Evolutionary conservation across 768 basidiomycete species (phyloP).

Genomic region (Strobilomyces dryophilus): DNA sequence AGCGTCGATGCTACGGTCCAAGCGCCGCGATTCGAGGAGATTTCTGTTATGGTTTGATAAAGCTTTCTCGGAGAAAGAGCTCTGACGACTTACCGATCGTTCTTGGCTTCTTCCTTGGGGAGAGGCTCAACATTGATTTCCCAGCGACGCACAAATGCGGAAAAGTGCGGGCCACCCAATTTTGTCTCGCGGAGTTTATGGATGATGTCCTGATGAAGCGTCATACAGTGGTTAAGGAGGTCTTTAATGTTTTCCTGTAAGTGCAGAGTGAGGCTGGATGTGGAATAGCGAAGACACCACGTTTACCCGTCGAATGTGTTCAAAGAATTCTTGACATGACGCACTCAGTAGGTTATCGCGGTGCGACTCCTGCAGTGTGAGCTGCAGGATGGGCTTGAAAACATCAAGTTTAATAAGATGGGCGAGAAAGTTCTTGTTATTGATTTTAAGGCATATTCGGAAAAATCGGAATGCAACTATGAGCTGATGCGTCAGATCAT

Average conservation of each 20-base stretch:
- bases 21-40: conserved; percentile 36
- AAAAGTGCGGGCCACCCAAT: conserved; percentile 64
- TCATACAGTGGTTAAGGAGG: conserved; percentile 80
- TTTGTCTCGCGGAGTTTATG: conserved; percentile 57
- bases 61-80: background rate
- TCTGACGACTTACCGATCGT: conserved; percentile 43
- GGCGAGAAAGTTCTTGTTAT: conserved; percentile 68
- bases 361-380: conserved; percentile 77
- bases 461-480: conserved; percentile 91
- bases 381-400: conserved; percentile 75
- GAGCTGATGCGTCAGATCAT: conserved; percentile 11
- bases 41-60: conserved; percentile 31
- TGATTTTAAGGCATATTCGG: conserved; percentile 76
- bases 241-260: conserved; percentile 83
- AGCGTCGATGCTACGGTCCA: conserved; percentile 51
- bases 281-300: background rate
- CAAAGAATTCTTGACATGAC: conserved; percentile 95
- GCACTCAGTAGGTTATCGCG: conserved; percentile 92
- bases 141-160: conserved; percentile 71
- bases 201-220: conserved; percentile 62
- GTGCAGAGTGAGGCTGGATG: conserved; percentile 2
- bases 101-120: conserved; percentile 47
- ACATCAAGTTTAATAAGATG: conserved; percentile 85
- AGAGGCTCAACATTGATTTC: conserved; percentile 90
- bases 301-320: conserved; percentile 80